phyloP scores from a whole-genome alignment of 345 rosid species.

The Citrus sp. region DNA sequence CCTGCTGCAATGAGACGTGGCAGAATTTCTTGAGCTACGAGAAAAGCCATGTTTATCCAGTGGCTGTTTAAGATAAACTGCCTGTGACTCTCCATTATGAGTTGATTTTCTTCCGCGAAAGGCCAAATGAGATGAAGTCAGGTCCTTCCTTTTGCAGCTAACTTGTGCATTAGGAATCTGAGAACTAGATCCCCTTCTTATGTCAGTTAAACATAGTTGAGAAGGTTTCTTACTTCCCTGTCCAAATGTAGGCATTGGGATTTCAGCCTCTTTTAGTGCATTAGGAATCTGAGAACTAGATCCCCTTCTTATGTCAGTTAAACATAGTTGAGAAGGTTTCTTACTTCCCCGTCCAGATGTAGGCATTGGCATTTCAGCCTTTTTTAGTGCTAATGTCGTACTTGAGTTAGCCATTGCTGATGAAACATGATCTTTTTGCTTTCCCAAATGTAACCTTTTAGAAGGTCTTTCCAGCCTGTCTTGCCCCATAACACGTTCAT shows the following conservation, averaged over 20 bases:
- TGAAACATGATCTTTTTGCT: conserved; percentile 22
- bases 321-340: conserved; percentile 8
- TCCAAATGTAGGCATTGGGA: neutral
- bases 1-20: neutral
- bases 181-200: conserved; percentile 1
- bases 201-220: neutral
- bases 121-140: neutral
- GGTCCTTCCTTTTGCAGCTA: conserved; percentile 4
- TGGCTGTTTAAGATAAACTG: neutral
- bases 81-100: conserved; percentile 7
- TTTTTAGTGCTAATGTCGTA: neutral
- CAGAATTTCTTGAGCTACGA: neutral
- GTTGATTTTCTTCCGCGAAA: neutral
- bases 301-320: neutral
- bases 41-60: neutral
- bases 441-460: conserved; percentile 23
- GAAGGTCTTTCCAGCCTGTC: conserved; percentile 22
- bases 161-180: neutral
- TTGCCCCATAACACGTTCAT: neutral
- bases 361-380: neutral
- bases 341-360: neutral
- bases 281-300: neutral
- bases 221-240: conserved; percentile 9
- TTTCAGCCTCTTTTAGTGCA: neutral
- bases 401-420: conserved; percentile 14